Evolutionary conservation across 2,329 filamentous ascomycete genomes (phyloP), one percentile per base, ranked within the genome.

Genomic region (Penicillium verrucosum): DNA sequence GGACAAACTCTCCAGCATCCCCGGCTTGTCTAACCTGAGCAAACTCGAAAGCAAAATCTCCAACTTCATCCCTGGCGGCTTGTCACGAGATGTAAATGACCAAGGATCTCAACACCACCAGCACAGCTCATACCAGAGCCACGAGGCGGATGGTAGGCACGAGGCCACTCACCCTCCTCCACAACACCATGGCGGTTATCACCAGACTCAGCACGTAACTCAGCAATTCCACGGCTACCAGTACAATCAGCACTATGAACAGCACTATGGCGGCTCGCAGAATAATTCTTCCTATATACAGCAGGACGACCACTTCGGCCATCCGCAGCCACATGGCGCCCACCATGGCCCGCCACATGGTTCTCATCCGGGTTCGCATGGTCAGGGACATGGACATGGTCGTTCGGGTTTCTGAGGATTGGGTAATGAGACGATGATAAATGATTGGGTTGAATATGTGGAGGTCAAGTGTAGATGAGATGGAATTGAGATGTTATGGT

Each of bases 1-100:
- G 64, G 59, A 66, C 23, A 65, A 64, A 25, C 46, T 70, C 48
- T 55, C 66, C 60, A 56, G 61, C 51, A 43, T 71, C 58, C 36
- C 66, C 1, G 74, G 75, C 8, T 69, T 75, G 36, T 75, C 73
- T 6, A 73, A 73, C 12, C 38, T 76, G 23, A 66, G 65, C 47
- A 76, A 74, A 48, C 60, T 74, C 8, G 68, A 68, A 34, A 68
- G 66, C 40, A 69, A 65, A 7, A 64, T 73, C 43, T 69, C 72
- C 4, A 63, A 61, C 49, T 61, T 73, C 29, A 60, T 68, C 21
- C 64, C 70, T 5, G 67, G 69, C 23, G 68, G 68, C 3, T 59
- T 62, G 11, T 36, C 32, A 7, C 27, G 42, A 12, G 42, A 56
- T n/a, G 16, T 14, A 5, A 25, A 34, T 16, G 41, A 47, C 8